Conservation (phyloP, 768 basidiomycete species). For the Suillus subalutaceus region DNA sequence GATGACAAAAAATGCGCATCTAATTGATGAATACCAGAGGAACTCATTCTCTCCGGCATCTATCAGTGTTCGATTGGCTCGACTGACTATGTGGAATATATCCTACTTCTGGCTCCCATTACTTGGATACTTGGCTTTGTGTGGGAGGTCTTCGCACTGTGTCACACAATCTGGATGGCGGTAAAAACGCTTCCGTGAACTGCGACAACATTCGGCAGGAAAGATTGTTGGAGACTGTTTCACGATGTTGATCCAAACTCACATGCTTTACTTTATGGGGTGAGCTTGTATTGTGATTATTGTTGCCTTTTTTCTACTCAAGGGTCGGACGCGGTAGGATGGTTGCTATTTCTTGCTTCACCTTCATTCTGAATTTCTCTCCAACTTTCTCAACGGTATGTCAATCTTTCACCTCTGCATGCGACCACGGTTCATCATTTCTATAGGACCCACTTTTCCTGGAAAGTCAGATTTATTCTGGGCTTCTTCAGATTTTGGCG, state of each 20-base stretch:
- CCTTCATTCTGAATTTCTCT: too few species aligned
- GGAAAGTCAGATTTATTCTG: background rate
- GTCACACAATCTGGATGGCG: too few species aligned
- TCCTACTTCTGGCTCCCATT: background rate
- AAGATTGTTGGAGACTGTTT: too few species aligned
- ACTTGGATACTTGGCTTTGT: background rate
- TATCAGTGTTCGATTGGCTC: background rate
- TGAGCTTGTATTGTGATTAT: background rate
- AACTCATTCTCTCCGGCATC: background rate
- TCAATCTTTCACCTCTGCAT: background rate
- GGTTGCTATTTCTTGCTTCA: background rate
- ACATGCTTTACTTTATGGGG: background rate
- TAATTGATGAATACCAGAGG: background rate
- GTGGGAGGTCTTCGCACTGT: too few species aligned
- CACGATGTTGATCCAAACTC: background rate
- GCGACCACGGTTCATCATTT: background rate
- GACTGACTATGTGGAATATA: too few species aligned
- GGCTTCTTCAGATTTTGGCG: background rate
- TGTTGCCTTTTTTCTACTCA: background rate
- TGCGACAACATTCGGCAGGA: too few species aligned
- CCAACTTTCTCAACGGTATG: background rate
- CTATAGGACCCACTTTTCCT: background rate
- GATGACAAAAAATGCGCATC: background rate
- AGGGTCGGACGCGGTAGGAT: background rate
- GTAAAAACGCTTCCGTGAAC: conserved; percentile 10